Conservation (phyloP, 768 basidiomycete species). For the Hemileccinum rubropunctum region DNA sequence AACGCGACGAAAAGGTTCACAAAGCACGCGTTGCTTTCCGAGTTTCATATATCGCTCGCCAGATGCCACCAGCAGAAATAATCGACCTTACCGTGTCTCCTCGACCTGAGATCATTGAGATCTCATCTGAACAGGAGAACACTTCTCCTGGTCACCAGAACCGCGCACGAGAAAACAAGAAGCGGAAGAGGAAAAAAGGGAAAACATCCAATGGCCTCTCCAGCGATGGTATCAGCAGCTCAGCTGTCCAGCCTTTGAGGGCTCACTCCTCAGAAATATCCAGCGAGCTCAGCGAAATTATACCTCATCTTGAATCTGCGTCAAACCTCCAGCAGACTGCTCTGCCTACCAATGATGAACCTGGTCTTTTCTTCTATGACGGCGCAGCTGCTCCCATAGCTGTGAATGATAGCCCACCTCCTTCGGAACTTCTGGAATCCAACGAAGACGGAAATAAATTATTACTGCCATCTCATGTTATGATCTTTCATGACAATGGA, state of each 20-base stretch:
- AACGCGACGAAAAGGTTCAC: no score
- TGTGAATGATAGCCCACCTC: slow-evolving; percentile 9
- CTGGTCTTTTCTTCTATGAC: slow-evolving; percentile 51
- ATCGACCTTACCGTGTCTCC: slow-evolving; percentile 35
- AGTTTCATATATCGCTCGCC: background rate
- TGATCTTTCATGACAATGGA: slow-evolving; percentile 38
- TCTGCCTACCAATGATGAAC: slow-evolving; percentile 14
- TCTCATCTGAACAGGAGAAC: slow-evolving; percentile 25
- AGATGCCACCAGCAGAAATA: slow-evolving; percentile 26
- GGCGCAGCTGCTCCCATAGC: slow-evolving; percentile 38
- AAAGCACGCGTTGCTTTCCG: background rate
- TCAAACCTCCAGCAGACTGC: slow-evolving; percentile 31
- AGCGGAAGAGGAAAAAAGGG: slow-evolving; percentile 28
- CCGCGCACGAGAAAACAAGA: slow-evolving; percentile 17
- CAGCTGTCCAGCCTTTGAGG: slow-evolving; percentile 19
- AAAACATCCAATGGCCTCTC: slow-evolving; percentile 18
- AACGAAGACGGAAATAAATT: slow-evolving; percentile 29
- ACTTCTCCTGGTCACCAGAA: slow-evolving; percentile 2
- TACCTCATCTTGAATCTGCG: slow-evolving; percentile 37
- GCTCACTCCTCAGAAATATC: slow-evolving; percentile 15
- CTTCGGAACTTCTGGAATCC: slow-evolving; percentile 16
- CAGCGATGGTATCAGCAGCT: slow-evolving; percentile 13
- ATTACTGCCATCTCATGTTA: slow-evolving; percentile 70
- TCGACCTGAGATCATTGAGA: slow-evolving; percentile 28
- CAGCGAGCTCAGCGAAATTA: slow-evolving; percentile 5